Evolutionary conservation across 176 grass and related monocot genomes (phyloP), one percentile per base, ranked within the genome.

Genomic region (Eremochloa ophiuroides): DNA sequence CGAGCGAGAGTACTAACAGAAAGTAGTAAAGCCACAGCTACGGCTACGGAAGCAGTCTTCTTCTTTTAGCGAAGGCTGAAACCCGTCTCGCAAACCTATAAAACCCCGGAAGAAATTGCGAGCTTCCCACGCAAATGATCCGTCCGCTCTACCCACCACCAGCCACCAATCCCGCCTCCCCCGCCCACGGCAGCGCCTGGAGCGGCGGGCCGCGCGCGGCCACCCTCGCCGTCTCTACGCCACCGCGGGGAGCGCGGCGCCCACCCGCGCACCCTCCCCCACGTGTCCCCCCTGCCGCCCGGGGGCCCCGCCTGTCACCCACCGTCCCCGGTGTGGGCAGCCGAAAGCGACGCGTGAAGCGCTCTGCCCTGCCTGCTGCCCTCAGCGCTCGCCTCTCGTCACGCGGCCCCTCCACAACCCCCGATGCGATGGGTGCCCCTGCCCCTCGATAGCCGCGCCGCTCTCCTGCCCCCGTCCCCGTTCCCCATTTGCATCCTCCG

Each of bases 381-480:
- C 58, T 27, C 65, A 66, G 63, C 77, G 62, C n/a, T 35, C 77
- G 62, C 77, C 77, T 68, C 77, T 55, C 77, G 77, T 79, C 78
- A 81, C 78, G 78, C 75, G 35, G 76, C 75, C 55, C 67, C 68
- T 43, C 71, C 71, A 65, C 81, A 73, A 16, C 80, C 67, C 73
- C 78, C 73, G 84, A 89, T 89, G 82, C 78, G 82, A 85, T 85
- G 87, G 87, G 69, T 79, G 69, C 70, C 82, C 44, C 79, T 88
- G 84, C 88, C 66, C 80, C 83, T 94, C 86, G 92, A 91, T 91
- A 86, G 85, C 83, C 74, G 92, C 89, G 92, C 89, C 79, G 82
- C 85, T 80, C 79, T 88, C 79, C 83, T 80, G 67, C 41, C 73
- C 53, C 73, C 53, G 34, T 35, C 5, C 73, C 89, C 31, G 74